Evolutionary conservation across 148 eudicot species (phyloP).

Genomic region (Cornus controversa): DNA sequence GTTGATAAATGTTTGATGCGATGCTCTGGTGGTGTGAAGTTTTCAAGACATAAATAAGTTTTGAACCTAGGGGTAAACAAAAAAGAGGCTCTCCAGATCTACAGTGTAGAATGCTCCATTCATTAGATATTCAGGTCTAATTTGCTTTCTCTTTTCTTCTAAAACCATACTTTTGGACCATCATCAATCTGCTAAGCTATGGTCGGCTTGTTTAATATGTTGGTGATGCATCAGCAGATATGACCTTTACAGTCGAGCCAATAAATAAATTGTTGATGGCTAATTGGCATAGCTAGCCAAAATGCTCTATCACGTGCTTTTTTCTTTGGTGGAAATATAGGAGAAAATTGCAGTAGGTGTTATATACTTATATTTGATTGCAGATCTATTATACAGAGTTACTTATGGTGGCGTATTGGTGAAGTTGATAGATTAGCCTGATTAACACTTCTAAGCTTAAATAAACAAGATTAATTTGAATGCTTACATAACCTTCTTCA

Average conservation of each 20-base stretch:
- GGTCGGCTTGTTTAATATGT: neutral
- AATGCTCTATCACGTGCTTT: neutral
- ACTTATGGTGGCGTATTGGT: neutral
- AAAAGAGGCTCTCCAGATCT: neutral
- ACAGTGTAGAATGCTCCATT: neutral
- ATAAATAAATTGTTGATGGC: neutral
- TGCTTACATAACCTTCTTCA: neutral
- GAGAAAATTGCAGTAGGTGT: neutral
- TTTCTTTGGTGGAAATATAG: neutral
- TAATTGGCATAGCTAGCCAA: neutral
- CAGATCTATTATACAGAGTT: too few relatives aligned
- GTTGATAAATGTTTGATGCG: neutral
- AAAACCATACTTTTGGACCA: neutral
- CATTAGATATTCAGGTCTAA: neutral
- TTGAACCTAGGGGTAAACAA: neutral
- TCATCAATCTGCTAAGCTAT: neutral
- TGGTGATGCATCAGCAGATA: neutral
- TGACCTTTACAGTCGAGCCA: neutral
- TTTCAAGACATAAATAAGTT: neutral
- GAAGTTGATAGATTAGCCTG: neutral
- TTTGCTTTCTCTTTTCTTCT: neutral
- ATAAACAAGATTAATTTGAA: neutral
- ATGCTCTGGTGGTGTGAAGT: neutral
- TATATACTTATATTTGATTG: too few relatives aligned
- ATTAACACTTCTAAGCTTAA: neutral